Evolutionary conservation across 2,329 filamentous ascomycete genomes (phyloP), one percentile per base, ranked within the genome.

Genomic region (Lachnellula cervina): DNA sequence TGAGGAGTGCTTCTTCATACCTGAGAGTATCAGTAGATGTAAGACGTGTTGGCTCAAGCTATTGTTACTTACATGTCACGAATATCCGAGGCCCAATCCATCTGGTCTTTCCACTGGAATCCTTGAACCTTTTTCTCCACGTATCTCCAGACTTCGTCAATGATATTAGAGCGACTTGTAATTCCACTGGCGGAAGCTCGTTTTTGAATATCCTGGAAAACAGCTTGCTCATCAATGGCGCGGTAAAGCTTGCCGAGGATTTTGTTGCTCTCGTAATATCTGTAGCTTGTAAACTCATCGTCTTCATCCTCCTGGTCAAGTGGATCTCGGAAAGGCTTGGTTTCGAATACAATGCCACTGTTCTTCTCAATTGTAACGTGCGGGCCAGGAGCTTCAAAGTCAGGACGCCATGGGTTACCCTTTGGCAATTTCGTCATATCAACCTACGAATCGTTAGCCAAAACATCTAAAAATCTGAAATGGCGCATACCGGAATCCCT

Each of bases 171-270:
- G 4, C 42, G 50, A 32, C 51, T 53, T n/a, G 47, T 54, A 13
- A 49, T 35, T 13, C 55, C 53, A 8, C 54, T 14, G 32, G 54
- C 52, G 5, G n/a, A 13, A 17, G 42, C n/a, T 44, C 42, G 42
- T 17, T 59, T 47, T 55, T 66, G 64, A 17, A 71, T 62, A 11
- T 69, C 59, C 4, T 55, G 49, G 25, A 72, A 86, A 44, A 92
- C 87, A 51, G 79, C 77, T 46, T 77, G 76, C 69, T 94, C 89
- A 62, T 95, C 83, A 11, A 95, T 84, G 0, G 77, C 80, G 1
- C 88, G 82, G 66, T 88, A 94, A 0, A 95, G 74, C 4, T 77
- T 71, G 0, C 90, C 90, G 0, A 94, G 77, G 0, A 87, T 75
- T 61, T 89, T 90, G 0, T 82, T 63, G 1, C 86, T 90, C 34